Percentiles rank a stretch among this genome's conserved stretches.
These are phyloP conservation scores for Pseudogymnoascus sp. DNA, from an alignment of 2,329 filamentous ascomycete genomes.

Conservation along the genomic window DNA sequence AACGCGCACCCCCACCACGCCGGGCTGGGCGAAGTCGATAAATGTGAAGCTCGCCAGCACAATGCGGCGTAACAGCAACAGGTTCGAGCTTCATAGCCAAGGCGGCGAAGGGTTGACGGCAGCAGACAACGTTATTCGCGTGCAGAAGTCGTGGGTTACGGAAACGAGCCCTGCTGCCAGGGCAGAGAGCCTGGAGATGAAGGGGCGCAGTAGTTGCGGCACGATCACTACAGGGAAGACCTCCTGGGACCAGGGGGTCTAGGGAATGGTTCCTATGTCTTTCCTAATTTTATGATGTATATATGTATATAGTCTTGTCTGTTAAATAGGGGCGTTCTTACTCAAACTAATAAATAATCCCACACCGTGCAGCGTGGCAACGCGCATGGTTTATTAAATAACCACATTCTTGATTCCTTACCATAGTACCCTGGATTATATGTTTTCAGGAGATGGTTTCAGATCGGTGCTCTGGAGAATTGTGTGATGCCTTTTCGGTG, in stretches of 20 bases:
- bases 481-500: neutral
- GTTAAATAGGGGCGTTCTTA: neutral
- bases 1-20: neutral
- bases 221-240: neutral
- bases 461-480: neutral
- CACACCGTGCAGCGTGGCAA: neutral
- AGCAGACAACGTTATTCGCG: neutral
- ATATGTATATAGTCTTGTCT: neutral
- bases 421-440: neutral
- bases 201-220: neutral
- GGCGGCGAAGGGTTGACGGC: neutral
- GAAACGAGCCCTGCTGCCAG: neutral
- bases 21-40: neutral
- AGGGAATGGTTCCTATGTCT: neutral
- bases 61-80: neutral
- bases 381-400: neutral
- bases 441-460: neutral
- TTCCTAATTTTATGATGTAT: neutral
- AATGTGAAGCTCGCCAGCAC: neutral
- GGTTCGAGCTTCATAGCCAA: neutral
- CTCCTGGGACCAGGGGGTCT: neutral
- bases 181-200: neutral
- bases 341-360: neutral
- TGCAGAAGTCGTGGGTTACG: conserved; percentile 2
- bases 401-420: neutral